These are phyloP conservation scores for Aspergillus ostianus DNA, from an alignment of 495 filamentous ascomycete species.

Conservation along the genomic window DNA sequence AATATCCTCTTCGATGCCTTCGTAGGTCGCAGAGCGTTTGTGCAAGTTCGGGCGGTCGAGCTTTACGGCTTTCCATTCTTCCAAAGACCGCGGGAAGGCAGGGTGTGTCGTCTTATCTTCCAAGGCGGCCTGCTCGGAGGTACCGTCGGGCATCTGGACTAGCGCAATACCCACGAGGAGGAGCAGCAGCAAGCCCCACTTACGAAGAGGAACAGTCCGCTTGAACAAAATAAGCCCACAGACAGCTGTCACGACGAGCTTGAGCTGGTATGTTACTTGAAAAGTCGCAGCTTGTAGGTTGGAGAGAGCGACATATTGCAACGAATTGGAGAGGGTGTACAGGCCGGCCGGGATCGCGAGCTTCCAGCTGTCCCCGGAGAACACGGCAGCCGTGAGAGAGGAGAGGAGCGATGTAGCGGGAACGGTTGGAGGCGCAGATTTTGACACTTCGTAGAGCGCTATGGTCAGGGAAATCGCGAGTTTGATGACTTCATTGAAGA, in stretches of 20 bases:
- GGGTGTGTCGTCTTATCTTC: slow-evolving; percentile 50
- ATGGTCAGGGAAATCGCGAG: slow-evolving; percentile 81
- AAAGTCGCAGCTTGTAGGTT: slow-evolving; percentile 91
- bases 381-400: slow-evolving; percentile 75
- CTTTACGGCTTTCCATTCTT: slow-evolving; percentile 49
- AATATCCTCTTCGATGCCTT: slow-evolving; percentile 85
- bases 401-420: slow-evolving; percentile 77
- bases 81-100: slow-evolving; percentile 71
- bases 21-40: slow-evolving; percentile 87
- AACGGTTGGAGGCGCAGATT: slow-evolving; percentile 68
- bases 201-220: slow-evolving; percentile 62
- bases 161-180: slow-evolving; percentile 82
- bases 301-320: slow-evolving; percentile 89
- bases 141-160: slow-evolving; percentile 70
- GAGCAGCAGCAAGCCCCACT: slow-evolving; percentile 79
- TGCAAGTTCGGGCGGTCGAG: slow-evolving; percentile 46
- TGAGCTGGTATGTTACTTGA: slow-evolving; percentile 89
- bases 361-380: slow-evolving; percentile 95
- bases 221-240: slow-evolving; percentile 78
- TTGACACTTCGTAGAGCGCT: slow-evolving; percentile 81
- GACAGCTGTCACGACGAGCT: slow-evolving; percentile 87
- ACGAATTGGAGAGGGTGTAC: slow-evolving; percentile 85
- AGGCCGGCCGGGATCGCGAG: slow-evolving; percentile 83
- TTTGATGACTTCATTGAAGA: slow-evolving; percentile 92
- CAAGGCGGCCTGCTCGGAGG: slow-evolving; percentile 46